A percentile compares a stretch with the other conserved stretches of the same genome.
Evolutionary conservation across 139 green algal genomes (phyloP).

Genomic region (Astrephomene gubernaculifera): DNA sequence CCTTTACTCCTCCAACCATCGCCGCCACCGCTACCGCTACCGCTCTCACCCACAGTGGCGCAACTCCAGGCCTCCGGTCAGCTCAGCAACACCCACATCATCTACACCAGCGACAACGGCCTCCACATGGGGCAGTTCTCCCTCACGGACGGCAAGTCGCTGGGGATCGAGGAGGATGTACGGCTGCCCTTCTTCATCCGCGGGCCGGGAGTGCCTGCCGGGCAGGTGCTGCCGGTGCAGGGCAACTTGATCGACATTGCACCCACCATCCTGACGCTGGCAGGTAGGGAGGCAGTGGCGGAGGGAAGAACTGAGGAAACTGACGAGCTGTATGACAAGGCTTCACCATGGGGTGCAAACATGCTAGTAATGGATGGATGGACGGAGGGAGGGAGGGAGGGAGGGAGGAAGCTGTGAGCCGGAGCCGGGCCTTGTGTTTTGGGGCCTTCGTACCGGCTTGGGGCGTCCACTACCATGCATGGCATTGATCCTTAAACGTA

Average conservation of each 20-base stretch:
- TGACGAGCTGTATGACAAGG: too few species aligned
- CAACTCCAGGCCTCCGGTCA: not conserved
- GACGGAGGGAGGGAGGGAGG: not conserved
- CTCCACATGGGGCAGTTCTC: conserved; percentile 42
- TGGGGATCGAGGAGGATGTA: conserved; percentile 20
- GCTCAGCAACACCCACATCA: conserved; percentile 45
- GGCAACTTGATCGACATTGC: conserved; percentile 40
- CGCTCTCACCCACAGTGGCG: not conserved
- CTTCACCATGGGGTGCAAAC: too few species aligned
- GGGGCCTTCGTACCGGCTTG: too few species aligned
- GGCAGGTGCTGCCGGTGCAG: conserved; percentile 15
- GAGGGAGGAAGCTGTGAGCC: not conserved
- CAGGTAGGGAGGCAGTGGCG: conserved; percentile 21
- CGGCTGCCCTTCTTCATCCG: conserved; percentile 31
- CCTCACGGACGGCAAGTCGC: conserved; percentile 5
- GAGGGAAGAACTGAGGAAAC: too few species aligned
- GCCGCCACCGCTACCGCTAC: too few species aligned
- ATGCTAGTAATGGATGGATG: not conserved
- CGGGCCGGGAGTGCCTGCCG: not conserved
- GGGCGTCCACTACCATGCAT: too few species aligned
- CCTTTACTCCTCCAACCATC: too few species aligned
- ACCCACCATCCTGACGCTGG: conserved; percentile 32
- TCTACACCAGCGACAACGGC: conserved; percentile 40
- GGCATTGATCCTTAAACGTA: too few species aligned
- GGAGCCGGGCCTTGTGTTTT: too few species aligned